These are phyloP conservation scores for Phaseolus coccineus DNA, from an alignment of 331 rosid species.

Conservation along the genomic window DNA sequence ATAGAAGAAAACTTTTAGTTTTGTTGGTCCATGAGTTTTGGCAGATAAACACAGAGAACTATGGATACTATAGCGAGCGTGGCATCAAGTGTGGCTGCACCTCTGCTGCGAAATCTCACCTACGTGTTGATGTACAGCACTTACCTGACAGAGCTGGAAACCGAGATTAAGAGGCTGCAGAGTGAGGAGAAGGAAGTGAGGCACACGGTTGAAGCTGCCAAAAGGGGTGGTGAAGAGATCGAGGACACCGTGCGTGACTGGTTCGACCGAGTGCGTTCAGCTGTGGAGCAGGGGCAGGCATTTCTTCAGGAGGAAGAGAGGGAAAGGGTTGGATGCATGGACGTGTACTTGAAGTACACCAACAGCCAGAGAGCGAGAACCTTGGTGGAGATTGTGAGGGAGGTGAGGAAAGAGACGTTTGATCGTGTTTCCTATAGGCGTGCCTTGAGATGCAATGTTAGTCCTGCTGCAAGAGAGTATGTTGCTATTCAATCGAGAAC, in stretches of 20 bases:
- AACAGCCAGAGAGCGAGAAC: constrained; percentile 37
- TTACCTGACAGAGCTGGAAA: constrained; percentile 32
- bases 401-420: constrained; percentile 21
- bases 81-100: constrained; percentile 41
- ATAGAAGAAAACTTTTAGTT: too few relatives aligned
- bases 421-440: constrained; percentile 23
- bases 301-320: constrained; percentile 27
- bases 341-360: constrained; percentile 32
- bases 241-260: constrained; percentile 49
- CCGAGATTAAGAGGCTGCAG: constrained; percentile 41
- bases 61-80: constrained; percentile 43
- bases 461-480: constrained; percentile 35
- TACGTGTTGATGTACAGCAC: constrained; percentile 47
- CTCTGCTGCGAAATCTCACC: constrained; percentile 28
- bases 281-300: constrained; percentile 18
- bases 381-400: not conserved
- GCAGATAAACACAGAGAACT: not conserved
- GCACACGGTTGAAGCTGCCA: constrained; percentile 51
- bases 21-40: not conserved
- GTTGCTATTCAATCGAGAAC: constrained; percentile 43
- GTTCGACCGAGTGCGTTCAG: constrained; percentile 33
- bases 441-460: constrained; percentile 30
- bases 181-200: constrained; percentile 41
- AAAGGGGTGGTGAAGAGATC: constrained; percentile 46
- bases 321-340: constrained; percentile 45